Evolutionary conservation across 148 eudicot genomes (phyloP), one percentile per base, ranked within the genome.

Genomic region (Amaranthus palmeri): DNA sequence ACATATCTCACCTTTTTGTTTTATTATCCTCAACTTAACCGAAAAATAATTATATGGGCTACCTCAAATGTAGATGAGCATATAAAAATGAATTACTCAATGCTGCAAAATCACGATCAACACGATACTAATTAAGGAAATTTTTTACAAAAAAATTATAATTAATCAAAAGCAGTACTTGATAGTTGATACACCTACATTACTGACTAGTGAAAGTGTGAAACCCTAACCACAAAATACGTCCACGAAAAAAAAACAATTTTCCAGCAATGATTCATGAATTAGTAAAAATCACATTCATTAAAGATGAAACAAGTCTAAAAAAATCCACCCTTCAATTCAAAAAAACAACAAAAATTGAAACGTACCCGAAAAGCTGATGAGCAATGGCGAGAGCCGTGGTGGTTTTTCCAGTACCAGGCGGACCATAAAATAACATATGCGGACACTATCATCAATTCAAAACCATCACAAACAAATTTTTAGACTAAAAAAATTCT

Each of bases 341-440:
- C 36, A 68, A 76, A 13, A 0, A 6, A 4, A 12, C 12, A 17
- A 4, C 2, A 6, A 3, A 46, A 62, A 49, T 49, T 3, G 41
- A 36, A 43, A 41, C 15, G 59, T 86, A 90, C 98, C 98, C 98
- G 48, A 77, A 93, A 75, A 93, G 97, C 86, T 93, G 97, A 81
- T 88, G 92, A 53, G 92, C 90, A 72, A 93, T 91, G 71, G 98
- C 97, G 40, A 93, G 92, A 4, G 91, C 97, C 1, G 98, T 93
- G 4, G 97, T 93, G 45, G 98, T 93, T 81, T 93, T 93, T 6
- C 98, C 98, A 4, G 98, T 93, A 12, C 98, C 98, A 0, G 97
- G 98, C 14, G 97, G 98, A 2, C 98, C 98, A 71, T 93, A 93
- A 79, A 93, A 93, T 56, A 93, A 80, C 98, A 93, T 91, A 43